phyloP scores from a whole-genome alignment of 495 filamentous ascomycete species.

The Aspergillus haitiensis region DNA sequence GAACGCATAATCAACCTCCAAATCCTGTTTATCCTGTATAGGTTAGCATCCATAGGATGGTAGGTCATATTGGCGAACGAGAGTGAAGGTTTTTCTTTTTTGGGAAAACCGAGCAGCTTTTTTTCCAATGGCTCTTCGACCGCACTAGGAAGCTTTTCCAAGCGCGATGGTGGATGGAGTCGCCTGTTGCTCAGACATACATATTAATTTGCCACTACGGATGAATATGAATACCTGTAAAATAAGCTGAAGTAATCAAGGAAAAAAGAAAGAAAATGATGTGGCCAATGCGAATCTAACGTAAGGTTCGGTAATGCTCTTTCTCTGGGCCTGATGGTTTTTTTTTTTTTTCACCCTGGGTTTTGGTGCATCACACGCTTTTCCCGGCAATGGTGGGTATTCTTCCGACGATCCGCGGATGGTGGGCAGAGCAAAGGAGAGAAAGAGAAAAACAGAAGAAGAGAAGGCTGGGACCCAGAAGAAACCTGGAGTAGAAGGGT shows the following conservation, averaged over 20 bases:
- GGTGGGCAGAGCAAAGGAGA: too few species aligned
- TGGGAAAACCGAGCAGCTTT: slow-evolving; percentile 13
- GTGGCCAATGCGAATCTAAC: too few species aligned
- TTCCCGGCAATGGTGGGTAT: too few species aligned
- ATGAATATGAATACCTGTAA: not conserved
- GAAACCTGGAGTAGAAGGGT: too few species aligned
- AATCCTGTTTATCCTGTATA: slow-evolving; percentile 30
- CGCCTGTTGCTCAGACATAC: slow-evolving; percentile 46
- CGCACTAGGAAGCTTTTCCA: slow-evolving; percentile 26
- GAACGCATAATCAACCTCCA: slow-evolving; percentile 60
- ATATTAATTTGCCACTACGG: not conserved
- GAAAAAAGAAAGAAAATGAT: too few species aligned
- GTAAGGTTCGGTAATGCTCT: too few species aligned
- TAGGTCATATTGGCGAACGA: slow-evolving; percentile 58
- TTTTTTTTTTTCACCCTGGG: too few species aligned
- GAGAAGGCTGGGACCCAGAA: too few species aligned
- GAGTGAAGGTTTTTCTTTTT: slow-evolving; percentile 30
- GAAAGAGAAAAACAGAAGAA: too few species aligned
- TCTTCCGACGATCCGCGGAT: too few species aligned
- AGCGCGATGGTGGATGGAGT: slow-evolving; percentile 43
- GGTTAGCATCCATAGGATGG: slow-evolving; percentile 42
- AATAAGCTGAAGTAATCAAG: not conserved
- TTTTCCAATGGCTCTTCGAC: slow-evolving; percentile 32
- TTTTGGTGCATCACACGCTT: too few species aligned
- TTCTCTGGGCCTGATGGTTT: too few species aligned